Evolutionary conservation across 2,329 filamentous ascomycete species (phyloP).

Genomic region (Claviceps pazoutovae): DNA sequence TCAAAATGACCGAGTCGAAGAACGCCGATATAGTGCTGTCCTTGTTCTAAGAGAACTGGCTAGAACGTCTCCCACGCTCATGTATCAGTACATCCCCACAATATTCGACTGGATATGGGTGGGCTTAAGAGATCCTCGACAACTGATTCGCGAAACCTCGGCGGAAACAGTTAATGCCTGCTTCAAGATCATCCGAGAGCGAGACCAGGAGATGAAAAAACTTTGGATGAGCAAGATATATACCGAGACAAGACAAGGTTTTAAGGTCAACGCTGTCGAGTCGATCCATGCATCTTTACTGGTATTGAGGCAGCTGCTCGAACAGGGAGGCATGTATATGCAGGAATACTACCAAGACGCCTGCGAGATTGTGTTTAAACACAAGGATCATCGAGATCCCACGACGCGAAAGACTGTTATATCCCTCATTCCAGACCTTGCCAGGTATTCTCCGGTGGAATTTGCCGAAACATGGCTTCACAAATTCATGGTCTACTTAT

Average conservation of each 20-base stretch:
- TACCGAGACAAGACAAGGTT: constrained; percentile 65
- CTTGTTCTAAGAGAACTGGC: constrained; percentile 83
- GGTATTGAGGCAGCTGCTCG: constrained; percentile 80
- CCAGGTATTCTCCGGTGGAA: constrained; percentile 80
- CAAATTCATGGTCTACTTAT: constrained; percentile 93
- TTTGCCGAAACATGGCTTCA: constrained; percentile 82
- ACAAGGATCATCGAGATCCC: constrained; percentile 83
- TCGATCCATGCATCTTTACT: constrained; percentile 87
- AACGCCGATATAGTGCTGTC: constrained; percentile 83
- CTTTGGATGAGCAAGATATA: constrained; percentile 87
- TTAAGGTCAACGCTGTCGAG: constrained; percentile 71
- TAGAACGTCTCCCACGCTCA: constrained; percentile 82
- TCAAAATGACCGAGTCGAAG: constrained; percentile 87
- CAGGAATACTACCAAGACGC: constrained; percentile 83
- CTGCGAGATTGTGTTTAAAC: constrained; percentile 82
- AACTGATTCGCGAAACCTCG: constrained; percentile 82
- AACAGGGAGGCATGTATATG: constrained; percentile 99
- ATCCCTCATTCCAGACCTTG: constrained; percentile 79
- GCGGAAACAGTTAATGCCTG: constrained; percentile 89
- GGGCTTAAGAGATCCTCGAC: constrained; percentile 74
- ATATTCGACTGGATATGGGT: constrained; percentile 97
- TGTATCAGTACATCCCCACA: constrained; percentile 90
- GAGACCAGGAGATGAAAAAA: constrained; percentile 77
- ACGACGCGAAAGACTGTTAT: constrained; percentile 85
- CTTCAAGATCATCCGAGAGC: constrained; percentile 87